phyloP scores from a whole-genome alignment of 768 basidiomycete species.

The Macrocybe gigantea region DNA sequence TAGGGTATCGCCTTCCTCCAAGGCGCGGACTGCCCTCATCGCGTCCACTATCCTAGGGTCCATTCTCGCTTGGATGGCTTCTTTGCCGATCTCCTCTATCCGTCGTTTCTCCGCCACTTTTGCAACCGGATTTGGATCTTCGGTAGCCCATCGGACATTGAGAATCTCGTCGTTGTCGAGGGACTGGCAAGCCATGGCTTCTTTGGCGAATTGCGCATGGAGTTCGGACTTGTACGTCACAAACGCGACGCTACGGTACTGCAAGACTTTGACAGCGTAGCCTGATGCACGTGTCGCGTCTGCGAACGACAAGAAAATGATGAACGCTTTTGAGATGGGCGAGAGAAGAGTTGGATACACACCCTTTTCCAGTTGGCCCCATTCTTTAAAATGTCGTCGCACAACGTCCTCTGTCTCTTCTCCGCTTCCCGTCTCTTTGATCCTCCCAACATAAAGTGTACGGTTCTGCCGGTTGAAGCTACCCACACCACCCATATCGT shows the following conservation, averaged over 20 bases:
- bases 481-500: slow-evolving; percentile 99
- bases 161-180: slow-evolving; percentile 96
- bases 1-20: slow-evolving; percentile 73
- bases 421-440: slow-evolving; percentile 86
- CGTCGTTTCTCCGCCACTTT: slow-evolving; percentile 83
- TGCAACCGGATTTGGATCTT: slow-evolving; percentile 92
- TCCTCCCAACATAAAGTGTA: slow-evolving; percentile 90
- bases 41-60: slow-evolving; percentile 89
- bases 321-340: slow-evolving; percentile 11
- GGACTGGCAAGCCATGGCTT: slow-evolving; percentile 98
- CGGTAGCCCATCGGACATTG: slow-evolving; percentile 98
- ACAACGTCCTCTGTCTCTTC: slow-evolving; percentile 91
- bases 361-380: slow-evolving; percentile 92
- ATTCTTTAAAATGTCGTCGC: slow-evolving; percentile 89
- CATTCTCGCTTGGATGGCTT: slow-evolving; percentile 80
- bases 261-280: slow-evolving; percentile 74
- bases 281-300: slow-evolving; percentile 7
- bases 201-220: slow-evolving; percentile 93
- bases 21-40: slow-evolving; percentile 75
- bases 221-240: slow-evolving; percentile 89
- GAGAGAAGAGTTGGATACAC: slow-evolving; percentile 26
- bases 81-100: slow-evolving; percentile 78
- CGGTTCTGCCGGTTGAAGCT: slow-evolving; percentile 93
- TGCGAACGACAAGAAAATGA: no score
- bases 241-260: slow-evolving; percentile 94